Percentiles rank a stretch among this genome's conserved stretches.
phyloP scores from a whole-genome alignment of 805 yeast genomes.

The Pichia pseudocactophila region DNA sequence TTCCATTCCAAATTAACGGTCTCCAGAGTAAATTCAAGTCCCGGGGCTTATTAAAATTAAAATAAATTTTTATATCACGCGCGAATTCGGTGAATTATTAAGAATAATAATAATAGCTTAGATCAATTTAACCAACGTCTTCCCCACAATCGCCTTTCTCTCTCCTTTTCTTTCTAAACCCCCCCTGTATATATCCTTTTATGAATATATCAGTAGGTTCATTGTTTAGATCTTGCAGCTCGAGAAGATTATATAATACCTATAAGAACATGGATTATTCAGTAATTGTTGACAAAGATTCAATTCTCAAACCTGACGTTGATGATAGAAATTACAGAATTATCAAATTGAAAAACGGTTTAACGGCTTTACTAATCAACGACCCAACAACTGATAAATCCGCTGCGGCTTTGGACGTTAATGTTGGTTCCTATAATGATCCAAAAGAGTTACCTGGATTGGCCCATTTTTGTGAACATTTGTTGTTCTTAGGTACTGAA shows the following conservation, averaged over 20 bases:
- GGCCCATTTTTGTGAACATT: slow-evolving; percentile 72
- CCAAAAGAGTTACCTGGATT: slow-evolving; percentile 56
- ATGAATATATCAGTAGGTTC: too few species aligned
- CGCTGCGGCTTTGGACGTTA: slow-evolving; percentile 73
- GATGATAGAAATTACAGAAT: slow-evolving; percentile 75
- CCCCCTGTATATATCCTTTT: neutral
- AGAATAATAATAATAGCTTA: too few species aligned
- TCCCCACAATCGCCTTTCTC: neutral
- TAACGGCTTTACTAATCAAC: slow-evolving; percentile 54
- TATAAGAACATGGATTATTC: slow-evolving; percentile 3
- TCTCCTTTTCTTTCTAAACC: neutral
- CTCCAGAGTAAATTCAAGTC: too few species aligned
- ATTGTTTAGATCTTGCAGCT: neutral
- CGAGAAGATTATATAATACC: neutral
- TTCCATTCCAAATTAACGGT: too few species aligned
- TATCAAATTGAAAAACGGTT: slow-evolving; percentile 47
- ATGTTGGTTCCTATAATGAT: slow-evolving; percentile 70
- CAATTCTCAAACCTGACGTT: slow-evolving; percentile 34
- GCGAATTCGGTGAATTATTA: too few species aligned
- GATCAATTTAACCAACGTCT: too few species aligned
- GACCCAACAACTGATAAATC: slow-evolving; percentile 67
- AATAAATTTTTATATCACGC: too few species aligned
- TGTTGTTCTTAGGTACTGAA: slow-evolving; percentile 70
- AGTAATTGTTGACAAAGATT: slow-evolving; percentile 14
- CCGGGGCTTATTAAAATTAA: too few species aligned